A percentile compares a stretch with the other conserved stretches of the same genome.
phyloP scores from a whole-genome alignment of 1,284 basidiomycete species.

The Coniophora puteana region DNA sequence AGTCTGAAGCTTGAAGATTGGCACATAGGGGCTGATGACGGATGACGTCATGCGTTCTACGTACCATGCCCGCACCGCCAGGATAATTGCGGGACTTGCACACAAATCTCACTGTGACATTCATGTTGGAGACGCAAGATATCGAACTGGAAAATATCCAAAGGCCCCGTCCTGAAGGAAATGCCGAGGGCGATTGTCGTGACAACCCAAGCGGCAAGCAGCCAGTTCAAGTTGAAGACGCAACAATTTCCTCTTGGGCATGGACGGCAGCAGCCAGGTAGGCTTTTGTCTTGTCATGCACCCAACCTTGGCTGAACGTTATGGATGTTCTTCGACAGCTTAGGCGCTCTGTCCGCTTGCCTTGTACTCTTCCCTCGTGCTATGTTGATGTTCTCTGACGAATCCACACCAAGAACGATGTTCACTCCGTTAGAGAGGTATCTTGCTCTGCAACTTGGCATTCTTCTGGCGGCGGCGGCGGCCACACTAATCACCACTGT shows the following conservation, averaged over 20 bases:
- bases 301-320: conserved; percentile 5
- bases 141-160: conserved; percentile 24
- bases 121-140: too few relatives aligned
- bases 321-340: conserved; percentile 24
- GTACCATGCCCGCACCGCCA: too few relatives aligned
- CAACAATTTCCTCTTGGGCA: conserved; percentile 38
- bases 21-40: too few relatives aligned
- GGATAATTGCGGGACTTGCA: too few relatives aligned
- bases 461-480: conserved; percentile 52
- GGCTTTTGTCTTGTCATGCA: too few relatives aligned
- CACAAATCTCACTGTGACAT: too few relatives aligned
- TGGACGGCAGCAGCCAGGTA: conserved; percentile 42
- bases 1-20: too few relatives aligned
- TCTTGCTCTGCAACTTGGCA: conserved; percentile 57
- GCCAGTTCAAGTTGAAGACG: conserved; percentile 6
- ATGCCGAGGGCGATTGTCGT: too few relatives aligned
- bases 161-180: too few relatives aligned
- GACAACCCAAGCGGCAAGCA: background rate
- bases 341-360: conserved; percentile 39
- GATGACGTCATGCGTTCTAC: too few relatives aligned
- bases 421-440: conserved; percentile 67
- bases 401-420: conserved; percentile 33
- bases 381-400: conserved; percentile 57
- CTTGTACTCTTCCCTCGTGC: conserved; percentile 56
- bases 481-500: conserved; percentile 60